These are phyloP conservation scores for Phytomonas serpens DNA, from an alignment of 208 protist genomes.

Conservation along the genomic window DNA sequence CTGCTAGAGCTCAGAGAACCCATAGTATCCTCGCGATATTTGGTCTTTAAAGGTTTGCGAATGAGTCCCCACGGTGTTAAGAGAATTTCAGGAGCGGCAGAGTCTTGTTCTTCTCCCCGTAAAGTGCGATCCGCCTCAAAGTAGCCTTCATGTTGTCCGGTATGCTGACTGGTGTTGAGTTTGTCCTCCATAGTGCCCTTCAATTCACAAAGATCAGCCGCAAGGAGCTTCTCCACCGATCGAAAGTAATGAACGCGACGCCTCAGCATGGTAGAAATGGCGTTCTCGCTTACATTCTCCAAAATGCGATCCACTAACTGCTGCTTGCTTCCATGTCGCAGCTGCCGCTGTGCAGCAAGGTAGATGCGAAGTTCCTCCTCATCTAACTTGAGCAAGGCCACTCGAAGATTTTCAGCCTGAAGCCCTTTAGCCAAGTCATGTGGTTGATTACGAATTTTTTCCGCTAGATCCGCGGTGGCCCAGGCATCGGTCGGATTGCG, in stretches of 20 bases:
- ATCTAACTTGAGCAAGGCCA: conserved; percentile 45
- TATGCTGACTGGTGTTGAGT: not conserved
- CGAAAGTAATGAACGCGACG: conserved; percentile 81
- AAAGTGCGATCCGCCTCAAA: conserved; percentile 19
- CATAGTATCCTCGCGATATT: conserved; percentile 1
- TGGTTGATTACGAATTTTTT: conserved; percentile 32
- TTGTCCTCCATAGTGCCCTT: conserved; percentile 11
- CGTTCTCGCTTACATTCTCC: conserved; percentile 31
- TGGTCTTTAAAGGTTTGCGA: conserved; percentile 47
- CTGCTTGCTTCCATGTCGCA: conserved; percentile 68
- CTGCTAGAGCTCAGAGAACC: not conserved
- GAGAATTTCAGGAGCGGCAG: conserved; percentile 50
- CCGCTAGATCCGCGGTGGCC: conserved; percentile 53
- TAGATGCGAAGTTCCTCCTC: conserved; percentile 90
- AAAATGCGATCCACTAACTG: conserved; percentile 70
- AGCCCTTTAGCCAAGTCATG: conserved; percentile 20
- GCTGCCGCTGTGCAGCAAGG: conserved; percentile 69
- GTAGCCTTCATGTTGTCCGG: not conserved
- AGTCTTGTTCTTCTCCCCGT: conserved; percentile 28
- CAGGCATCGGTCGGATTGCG: conserved; percentile 76
- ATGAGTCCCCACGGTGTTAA: conserved; percentile 83
- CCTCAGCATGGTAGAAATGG: conserved; percentile 70
- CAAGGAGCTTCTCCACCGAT: conserved; percentile 70
- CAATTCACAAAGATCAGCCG: conserved; percentile 51
- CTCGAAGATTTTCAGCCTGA: conserved; percentile 25